Base-by-base conservation (phyloP, 257 asterid species). In the Catharanthus roseus region DNA sequence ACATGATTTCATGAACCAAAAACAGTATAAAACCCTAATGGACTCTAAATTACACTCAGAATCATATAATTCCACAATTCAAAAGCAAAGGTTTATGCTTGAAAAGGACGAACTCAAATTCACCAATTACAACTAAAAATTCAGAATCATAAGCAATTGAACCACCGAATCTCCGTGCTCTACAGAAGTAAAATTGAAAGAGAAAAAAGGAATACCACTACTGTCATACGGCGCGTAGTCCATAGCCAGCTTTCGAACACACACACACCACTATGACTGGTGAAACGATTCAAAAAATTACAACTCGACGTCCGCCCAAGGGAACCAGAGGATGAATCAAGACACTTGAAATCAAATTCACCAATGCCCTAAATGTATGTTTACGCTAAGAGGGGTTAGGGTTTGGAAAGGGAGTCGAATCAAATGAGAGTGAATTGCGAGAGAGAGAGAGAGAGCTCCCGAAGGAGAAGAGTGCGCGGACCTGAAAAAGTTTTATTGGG, bases 161-260 rank as follows among this genome's bases (percentile, higher is more conserved):
- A 51, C 16, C 42, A 21, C 54, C 21, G 21, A 45, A 53, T 7
- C 38, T 1, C 5, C 15, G 2, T 1, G 3, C n/a, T 0, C 38
- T 15, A 21, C 34, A 54, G 55, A 50, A 16, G 3, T 1, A 56
- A 26, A 34, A 29, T 28, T 5, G 19, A 34, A 69, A 67, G 24
- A 47, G 24, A 50, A 66, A 75, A 3, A 47, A 47, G 16, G 5
- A 47, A 12, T 13, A 90, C 97, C 97, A 28, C 96, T 90, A 77
- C 85, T 83, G 56, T 83, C 87, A 23, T 75, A 83, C 38, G 87
- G 80, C 39, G 72, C 78, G 77, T 77, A 83, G 70, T 83, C 85
- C 97, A 92, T 92, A 83, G 90, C 95, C 89, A 88, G 89, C 84
- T 78, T 80, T 57, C 36, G 68, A 78, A 62, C 38, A 51, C 57